Conservation (phyloP, 164 flowering plant genomes). For the Amborella trichopoda region DNA sequence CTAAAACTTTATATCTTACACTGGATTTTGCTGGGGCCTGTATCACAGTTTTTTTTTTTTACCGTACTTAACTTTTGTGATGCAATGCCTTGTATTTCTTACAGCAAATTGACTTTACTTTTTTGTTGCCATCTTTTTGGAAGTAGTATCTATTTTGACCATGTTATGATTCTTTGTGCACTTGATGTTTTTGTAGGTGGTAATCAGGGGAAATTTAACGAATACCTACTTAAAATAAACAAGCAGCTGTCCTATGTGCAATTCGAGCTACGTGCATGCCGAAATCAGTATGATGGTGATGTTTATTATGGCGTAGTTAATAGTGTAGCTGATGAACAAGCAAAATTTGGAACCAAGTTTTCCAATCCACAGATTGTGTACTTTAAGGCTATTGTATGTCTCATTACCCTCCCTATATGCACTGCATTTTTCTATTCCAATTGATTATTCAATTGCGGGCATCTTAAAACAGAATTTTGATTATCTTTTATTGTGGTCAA, state of each 20-base stretch:
- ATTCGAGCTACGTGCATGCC: slow-evolving; percentile 74
- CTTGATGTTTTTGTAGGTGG: slow-evolving; percentile 21
- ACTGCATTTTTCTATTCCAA: no score
- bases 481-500: no score
- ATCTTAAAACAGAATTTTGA: no score
- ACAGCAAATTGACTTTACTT: background rate
- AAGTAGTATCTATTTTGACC: background rate
- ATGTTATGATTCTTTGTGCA: background rate
- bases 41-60: background rate
- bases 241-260: slow-evolving; percentile 69
- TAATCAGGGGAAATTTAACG: slow-evolving; percentile 35
- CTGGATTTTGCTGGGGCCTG: background rate
- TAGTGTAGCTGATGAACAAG: slow-evolving; percentile 81
- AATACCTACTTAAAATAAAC: slow-evolving; percentile 58
- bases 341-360: slow-evolving; percentile 84
- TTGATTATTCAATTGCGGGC: no score
- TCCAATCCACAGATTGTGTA: slow-evolving; percentile 80
- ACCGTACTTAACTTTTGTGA: background rate
- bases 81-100: background rate
- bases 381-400: slow-evolving; percentile 73
- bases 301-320: slow-evolving; percentile 84
- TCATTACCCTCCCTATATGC: no score
- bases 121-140: background rate
- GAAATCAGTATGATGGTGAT: slow-evolving; percentile 69
- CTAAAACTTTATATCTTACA: background rate